These are phyloP conservation scores for Nepenthes gracilis DNA, from an alignment of 148 eudicot genomes.

Conservation along the genomic window DNA sequence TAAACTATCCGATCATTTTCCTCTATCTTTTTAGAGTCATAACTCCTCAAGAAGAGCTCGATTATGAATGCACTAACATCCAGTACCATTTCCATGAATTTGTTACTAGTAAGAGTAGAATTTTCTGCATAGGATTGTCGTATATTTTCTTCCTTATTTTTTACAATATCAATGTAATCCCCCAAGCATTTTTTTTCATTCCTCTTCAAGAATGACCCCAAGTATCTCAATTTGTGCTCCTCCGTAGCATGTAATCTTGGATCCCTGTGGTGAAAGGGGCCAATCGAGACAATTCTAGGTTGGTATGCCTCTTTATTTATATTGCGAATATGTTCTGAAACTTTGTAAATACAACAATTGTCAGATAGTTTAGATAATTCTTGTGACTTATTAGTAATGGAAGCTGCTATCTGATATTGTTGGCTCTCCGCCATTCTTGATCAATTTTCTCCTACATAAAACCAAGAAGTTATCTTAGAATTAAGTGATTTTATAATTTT, in stretches of 20 bases:
- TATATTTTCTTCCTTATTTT: neutral
- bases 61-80: conserved; percentile 12
- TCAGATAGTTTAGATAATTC: neutral
- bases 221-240: conserved; percentile 8
- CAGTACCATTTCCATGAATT: conserved; percentile 11
- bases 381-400: neutral
- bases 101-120: neutral
- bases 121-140: conserved; percentile 6
- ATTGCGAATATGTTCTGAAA: conserved; percentile 8
- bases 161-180: neutral
- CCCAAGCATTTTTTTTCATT: neutral
- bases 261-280: conserved; percentile 9
- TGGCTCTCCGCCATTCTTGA: too few relatives aligned
- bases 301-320: conserved; percentile 6
- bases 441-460: too few relatives aligned
- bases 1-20: conserved; percentile 6
- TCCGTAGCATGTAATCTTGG: neutral
- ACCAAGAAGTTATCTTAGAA: too few relatives aligned
- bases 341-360: conserved; percentile 6
- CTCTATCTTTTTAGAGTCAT: too few relatives aligned
- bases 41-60: conserved; percentile 8
- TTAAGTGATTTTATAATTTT: too few relatives aligned
- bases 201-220: conserved; percentile 2
- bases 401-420: neutral
- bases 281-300: conserved; percentile 13